Evolutionary conservation across 2,329 filamentous ascomycete genomes (phyloP), one percentile per base, ranked within the genome.

Genomic region (Botrytis squamosa): DNA sequence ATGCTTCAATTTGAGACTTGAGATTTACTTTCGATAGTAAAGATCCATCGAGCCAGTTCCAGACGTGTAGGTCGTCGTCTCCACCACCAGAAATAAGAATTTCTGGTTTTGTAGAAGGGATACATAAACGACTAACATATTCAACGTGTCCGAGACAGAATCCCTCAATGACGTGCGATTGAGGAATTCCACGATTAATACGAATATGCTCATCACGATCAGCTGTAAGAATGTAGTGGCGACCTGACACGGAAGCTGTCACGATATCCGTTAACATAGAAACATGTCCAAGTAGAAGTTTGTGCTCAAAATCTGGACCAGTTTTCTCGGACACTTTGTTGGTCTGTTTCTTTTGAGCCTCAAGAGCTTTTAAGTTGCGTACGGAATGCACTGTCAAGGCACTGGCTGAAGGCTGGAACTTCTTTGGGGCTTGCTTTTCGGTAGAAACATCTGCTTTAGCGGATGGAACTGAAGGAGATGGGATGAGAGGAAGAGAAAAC

Each of bases 141-240:
- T 95, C 89, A 70, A 87, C 90, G 83, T 99, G 96, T 6, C 94
- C 95, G 4, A 98, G 87, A 81, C 95, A 98, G 82, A 93, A 98
- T 0, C 87, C 87, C 82, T 98, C 94, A 76, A 98, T 97, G 75
- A 98, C 86, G 82, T 98, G 92, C 0, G 93, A 87, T 82, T 98
- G 95, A 1, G 93, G 92, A 75, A 90, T 86, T 57, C 91, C 93
- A 74, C 94, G 88, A 67, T 93, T 97, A 33, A 98, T 86, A 55
- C 96, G 92, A 79, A 99, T 95, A 83, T 99, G 96, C 82, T 94
- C 90, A 80, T 93, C 91, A 75, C 91, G 86, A 81, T 93, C 91
- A 29, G 88, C 86, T 20, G 90, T 92, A 65, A 93, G 83, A 66
- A 93, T 88, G 78, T 91, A 92, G 69, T 81, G 84, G 71, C 86